Percentiles rank a stretch among this genome's conserved stretches.
These are phyloP conservation scores for Xylariomycetidae sp. DNA, from an alignment of 2,329 filamentous ascomycete species.

Conservation along the genomic window DNA sequence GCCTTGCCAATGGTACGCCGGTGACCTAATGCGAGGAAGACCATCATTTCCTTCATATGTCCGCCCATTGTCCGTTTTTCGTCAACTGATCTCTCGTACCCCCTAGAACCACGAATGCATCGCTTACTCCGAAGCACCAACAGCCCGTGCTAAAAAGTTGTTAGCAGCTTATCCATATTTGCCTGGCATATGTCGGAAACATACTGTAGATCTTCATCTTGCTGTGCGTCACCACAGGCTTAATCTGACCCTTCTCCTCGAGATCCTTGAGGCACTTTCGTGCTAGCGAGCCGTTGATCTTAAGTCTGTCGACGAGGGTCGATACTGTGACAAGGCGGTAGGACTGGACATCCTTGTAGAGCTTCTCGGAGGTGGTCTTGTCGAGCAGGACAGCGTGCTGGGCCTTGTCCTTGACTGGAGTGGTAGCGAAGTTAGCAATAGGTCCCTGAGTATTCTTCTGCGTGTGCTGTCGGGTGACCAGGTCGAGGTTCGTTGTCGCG, in stretches of 20 bases:
- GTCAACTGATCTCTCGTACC: constrained; percentile 24
- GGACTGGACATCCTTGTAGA: constrained; percentile 99
- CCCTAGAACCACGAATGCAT: no score
- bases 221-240: constrained; percentile 93
- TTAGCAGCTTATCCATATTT: not conserved
- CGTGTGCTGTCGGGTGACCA: constrained; percentile 2
- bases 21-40: constrained; percentile 30
- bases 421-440: constrained; percentile 1
- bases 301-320: constrained; percentile 97
- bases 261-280: constrained; percentile 84
- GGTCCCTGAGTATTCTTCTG: not conserved
- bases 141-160: constrained; percentile 24
- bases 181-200: constrained; percentile 22
- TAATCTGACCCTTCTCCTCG: constrained; percentile 98
- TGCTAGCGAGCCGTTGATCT: constrained; percentile 99
- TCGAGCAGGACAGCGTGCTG: constrained; percentile 99
- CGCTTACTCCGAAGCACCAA: constrained; percentile 29
- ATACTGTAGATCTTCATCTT: constrained; percentile 97
- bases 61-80: no score
- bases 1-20: constrained; percentile 31
- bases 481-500: constrained; percentile 7
- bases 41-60: no score
- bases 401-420: constrained; percentile 97
- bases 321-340: constrained; percentile 99
- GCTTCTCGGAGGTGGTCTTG: constrained; percentile 95